A percentile compares a stretch with the other conserved stretches of the same genome.
Conservation (phyloP, 179 eudicot genomes). For the Camellia oleifera region DNA sequence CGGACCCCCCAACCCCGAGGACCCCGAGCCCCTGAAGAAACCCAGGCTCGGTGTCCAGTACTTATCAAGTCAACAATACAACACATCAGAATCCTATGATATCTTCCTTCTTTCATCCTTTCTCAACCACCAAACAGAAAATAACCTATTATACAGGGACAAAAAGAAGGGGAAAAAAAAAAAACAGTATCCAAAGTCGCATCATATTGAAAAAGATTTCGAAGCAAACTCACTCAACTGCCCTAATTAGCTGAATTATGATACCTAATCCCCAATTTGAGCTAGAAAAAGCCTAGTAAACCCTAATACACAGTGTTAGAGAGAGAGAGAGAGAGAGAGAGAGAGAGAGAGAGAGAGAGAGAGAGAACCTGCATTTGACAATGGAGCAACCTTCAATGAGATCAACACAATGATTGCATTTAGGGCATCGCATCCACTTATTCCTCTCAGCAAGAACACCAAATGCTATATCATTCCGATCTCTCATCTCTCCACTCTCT, state of each 20-base stretch:
- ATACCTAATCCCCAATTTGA: background rate
- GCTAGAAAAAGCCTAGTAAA: background rate
- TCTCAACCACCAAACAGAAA: background rate
- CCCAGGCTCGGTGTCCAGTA: background rate
- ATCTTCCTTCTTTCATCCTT: background rate
- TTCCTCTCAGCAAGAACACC: conserved; percentile 38
- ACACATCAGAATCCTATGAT: background rate
- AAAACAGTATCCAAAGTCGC: background rate
- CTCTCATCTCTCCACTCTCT: conserved; percentile 41
- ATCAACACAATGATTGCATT: conserved; percentile 37
- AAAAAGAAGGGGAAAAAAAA: background rate
- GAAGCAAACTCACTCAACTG: background rate
- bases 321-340: background rate
- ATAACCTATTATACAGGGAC: background rate
- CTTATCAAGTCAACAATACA: background rate
- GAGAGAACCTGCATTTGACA: conserved; percentile 43
- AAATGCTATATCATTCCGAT: conserved; percentile 35
- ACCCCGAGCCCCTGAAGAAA: background rate
- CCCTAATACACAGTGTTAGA: background rate
- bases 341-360: conserved; percentile 6
- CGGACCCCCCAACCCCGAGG: background rate
- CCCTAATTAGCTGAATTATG: background rate
- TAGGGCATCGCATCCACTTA: conserved; percentile 52
- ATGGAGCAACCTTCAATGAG: conserved; percentile 35
- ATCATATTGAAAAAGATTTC: background rate